Evolutionary conservation across 2,329 filamentous ascomycete species (phyloP).

Genomic region (Calonectria ilicicola): DNA sequence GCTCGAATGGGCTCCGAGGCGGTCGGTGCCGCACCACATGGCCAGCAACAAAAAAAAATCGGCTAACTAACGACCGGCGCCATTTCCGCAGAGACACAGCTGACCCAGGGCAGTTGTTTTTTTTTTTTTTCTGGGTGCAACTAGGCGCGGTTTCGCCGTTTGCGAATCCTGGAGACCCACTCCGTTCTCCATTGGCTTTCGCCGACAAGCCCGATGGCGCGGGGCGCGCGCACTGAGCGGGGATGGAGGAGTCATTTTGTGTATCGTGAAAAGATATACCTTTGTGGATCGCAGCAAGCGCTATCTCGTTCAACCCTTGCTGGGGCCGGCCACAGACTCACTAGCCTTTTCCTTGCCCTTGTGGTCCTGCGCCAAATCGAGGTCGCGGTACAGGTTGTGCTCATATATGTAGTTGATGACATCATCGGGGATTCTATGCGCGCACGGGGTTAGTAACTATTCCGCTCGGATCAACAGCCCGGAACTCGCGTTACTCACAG

Average conservation of each 20-base stretch:
- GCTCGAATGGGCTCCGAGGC: constrained; percentile 2
- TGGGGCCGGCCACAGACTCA: constrained; percentile 35
- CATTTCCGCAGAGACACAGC: background rate
- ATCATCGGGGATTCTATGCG: constrained; percentile 67
- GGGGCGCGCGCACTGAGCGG: background rate
- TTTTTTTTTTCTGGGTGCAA: background rate
- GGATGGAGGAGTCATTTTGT: background rate
- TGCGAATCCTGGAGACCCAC: constrained; percentile 5
- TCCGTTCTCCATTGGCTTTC: background rate
- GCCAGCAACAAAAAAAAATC: background rate
- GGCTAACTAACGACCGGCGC: background rate
- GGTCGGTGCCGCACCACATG: background rate
- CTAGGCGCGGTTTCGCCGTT: background rate
- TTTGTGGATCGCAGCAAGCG: background rate
- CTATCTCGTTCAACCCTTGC: constrained; percentile 40
- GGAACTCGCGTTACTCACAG: constrained; percentile 41
- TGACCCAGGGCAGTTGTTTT: background rate
- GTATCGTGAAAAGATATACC: constrained; percentile 7
- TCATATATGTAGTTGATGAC: constrained; percentile 82
- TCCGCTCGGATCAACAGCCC: background rate
- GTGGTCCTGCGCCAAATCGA: constrained; percentile 41
- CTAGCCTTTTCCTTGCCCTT: constrained; percentile 41
- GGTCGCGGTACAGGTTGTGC: constrained; percentile 72
- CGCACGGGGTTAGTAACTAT: constrained; percentile 1
- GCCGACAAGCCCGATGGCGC: background rate